Base-by-base conservation (phyloP, 805 yeast species). In the Kluyveromyces lactis region DNA sequence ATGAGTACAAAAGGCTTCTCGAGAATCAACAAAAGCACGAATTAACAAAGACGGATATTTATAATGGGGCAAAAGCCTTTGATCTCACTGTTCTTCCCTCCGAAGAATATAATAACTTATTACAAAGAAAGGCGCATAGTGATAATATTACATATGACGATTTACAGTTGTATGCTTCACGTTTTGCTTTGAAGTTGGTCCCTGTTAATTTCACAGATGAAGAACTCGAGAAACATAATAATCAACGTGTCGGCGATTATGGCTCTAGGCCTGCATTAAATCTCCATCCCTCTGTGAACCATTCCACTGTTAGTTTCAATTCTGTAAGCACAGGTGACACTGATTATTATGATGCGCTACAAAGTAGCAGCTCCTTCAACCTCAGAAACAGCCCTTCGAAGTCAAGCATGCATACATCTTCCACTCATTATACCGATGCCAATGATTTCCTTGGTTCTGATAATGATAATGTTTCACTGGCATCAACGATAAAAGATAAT, bases 1-100 rank as follows among this genome's bases (percentile, higher is more conserved):
- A 54, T 12, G 67, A 65, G 31, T 66, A 61, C 45, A 56, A 51
- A 26, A 48, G 46, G 10, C 42, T 63, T 13, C 37, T 51, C 15
- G 62, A 55, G 15, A 54, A 52, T 31, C 63, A 59, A 42, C 52
- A 55, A 37, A 53, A 53, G 17, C 53, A 52, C 24, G 41, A 49
- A 12, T 40, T 59, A n/a, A 62, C 63, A 2, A 61, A 56, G 35
- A 45, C 61, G 2, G 63, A 60, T 33, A 46, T 64, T 4, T 58
- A 58, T 39, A 50, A 55, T 27, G 56, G 53, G 15, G 62, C 79
- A 3, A 66, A 63, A 49, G 55, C 55, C 12, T 67, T 68, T 46
- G 67, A 68, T 7, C 50, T 73, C 36, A 60, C 68, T 2, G 68
- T 73, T 1, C 45, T 73, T 31, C 66, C 76, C 1, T 46, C 55